Base-by-base conservation (phyloP, 1,284 basidiomycete species). In the Cerrena zonata region DNA sequence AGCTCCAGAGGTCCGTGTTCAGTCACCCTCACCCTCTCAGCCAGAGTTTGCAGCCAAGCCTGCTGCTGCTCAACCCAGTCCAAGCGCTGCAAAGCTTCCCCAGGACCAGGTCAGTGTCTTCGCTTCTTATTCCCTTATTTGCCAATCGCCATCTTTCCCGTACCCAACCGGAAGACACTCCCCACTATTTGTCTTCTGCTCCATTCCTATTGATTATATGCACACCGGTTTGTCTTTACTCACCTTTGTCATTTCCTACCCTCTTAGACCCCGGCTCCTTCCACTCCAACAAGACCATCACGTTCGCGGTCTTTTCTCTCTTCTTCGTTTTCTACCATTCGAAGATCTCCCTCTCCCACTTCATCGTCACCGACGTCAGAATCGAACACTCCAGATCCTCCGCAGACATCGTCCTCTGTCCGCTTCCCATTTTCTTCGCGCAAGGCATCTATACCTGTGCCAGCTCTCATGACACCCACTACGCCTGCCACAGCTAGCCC, bases 271-370 rank as follows among this genome's bases (percentile, higher is more conserved):
- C 45, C 55, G 56, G 56, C 55, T 59, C 63, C 61, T 26, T 43
- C 55, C 45, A 56, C 59, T 10, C 45, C 57, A n/a, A 61, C 60
- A 47, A 63, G 63, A 46, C 59, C 62, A n/a, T 21, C 11, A 59
- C 63, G 18, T 22, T 58, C 61, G 25, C 61, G 58, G 44, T 59
- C 55, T 48, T 61, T 64, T 55, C 58, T 64, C 25, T 60, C 62
- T 46, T 57, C 61, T 44, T 61, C 60, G 43, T 59, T 63, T 44
- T 51, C 54, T 43, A n/a, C n/a, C n/a, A 54, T 49, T 23, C 57
- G 58, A 39, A 60, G 59, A 40, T 61, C 62, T 3, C 62, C 62
- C 25, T 65, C 65, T 19, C 63, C 64, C 24, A 46, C 53, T 13
- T 53, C 62, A 30, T 7, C 7, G 7, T 15, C 30, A 15, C 46